Base-by-base conservation (phyloP, 768 basidiomycete species). In the Auricularia auricula-judae region DNA sequence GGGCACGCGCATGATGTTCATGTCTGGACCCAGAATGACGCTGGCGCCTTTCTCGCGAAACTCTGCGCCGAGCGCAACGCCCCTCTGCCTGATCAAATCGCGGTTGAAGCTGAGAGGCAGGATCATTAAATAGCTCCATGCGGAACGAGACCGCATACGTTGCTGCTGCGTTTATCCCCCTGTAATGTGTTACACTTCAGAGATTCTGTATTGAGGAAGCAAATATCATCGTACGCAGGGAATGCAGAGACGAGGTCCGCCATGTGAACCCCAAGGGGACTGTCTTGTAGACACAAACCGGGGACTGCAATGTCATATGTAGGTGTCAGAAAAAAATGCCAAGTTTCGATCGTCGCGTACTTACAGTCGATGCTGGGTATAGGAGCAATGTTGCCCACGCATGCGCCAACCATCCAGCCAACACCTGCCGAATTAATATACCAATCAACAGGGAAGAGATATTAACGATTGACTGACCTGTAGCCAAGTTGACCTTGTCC, bases 401-500 rank as follows among this genome's bases (percentile, higher is more conserved):
- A 83, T 54, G 77, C 34, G 11, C 56, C 56, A 10, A 33, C 34
- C 70, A 29, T 77, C 68, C 62, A 47, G 34, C 16, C 61, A 54
- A 42, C 39, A 14, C 36, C 39, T 42, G 39, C 12, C 33, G 29
- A 29, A 29, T 29, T 29, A 29, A 8, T 51, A 63, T 53, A 36
- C 34, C n/a, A 65, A 35, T 21, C 36, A 21, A 12, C 0, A 21
- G 11, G 4, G 58, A 44, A 21, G 34, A 14, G 12, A 33, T 54
- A 42, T 29, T 29, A 29, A 29, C 29, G 29, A 29, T 29, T 29
- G 29, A 29, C 39, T 7, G 39, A 42, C 39, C 84, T 33, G 84
- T 86, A 0, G 79, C 81, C 16, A 86, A 72, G 64, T 79, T 79
- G 35, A 84, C 80, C 69, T 86, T 84, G 66, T 86, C 84, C 64